phyloP scores from a whole-genome alignment of 2,329 filamentous ascomycete species.

The Paecilomyces sp. region DNA sequence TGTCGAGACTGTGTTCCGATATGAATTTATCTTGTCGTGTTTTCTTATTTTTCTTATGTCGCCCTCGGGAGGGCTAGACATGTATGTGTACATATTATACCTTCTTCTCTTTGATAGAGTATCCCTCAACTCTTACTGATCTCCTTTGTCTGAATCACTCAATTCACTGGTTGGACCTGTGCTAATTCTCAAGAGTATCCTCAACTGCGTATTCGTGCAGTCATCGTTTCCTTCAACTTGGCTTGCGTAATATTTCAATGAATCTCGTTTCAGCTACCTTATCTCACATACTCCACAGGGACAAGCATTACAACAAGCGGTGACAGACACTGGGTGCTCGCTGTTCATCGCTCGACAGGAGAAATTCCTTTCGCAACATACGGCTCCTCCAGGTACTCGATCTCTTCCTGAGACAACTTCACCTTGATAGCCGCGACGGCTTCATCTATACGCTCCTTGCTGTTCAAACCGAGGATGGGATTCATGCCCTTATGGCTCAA shows the following conservation, averaged over 20 bases:
- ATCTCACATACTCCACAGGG: too few species aligned
- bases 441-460: conserved; percentile 54
- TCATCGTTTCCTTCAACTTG: neutral
- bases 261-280: neutral
- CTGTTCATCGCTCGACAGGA: conserved; percentile 16
- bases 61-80: neutral
- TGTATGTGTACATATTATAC: neutral
- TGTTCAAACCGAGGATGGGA: conserved; percentile 58
- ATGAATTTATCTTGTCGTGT: neutral
- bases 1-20: neutral
- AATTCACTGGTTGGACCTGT: neutral
- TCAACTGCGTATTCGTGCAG: neutral
- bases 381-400: conserved; percentile 54
- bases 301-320: neutral
- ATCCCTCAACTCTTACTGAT: neutral
- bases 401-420: conserved; percentile 51
- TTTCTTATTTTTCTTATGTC: neutral
- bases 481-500: conserved; percentile 45
- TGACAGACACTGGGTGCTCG: conserved; percentile 17
- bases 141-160: neutral
- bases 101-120: neutral
- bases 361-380: conserved; percentile 46
- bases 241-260: neutral
- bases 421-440: conserved; percentile 43
- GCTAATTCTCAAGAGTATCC: neutral